Evolutionary conservation across 768 basidiomycete species (phyloP).

Genomic region (Calocybe indica): DNA sequence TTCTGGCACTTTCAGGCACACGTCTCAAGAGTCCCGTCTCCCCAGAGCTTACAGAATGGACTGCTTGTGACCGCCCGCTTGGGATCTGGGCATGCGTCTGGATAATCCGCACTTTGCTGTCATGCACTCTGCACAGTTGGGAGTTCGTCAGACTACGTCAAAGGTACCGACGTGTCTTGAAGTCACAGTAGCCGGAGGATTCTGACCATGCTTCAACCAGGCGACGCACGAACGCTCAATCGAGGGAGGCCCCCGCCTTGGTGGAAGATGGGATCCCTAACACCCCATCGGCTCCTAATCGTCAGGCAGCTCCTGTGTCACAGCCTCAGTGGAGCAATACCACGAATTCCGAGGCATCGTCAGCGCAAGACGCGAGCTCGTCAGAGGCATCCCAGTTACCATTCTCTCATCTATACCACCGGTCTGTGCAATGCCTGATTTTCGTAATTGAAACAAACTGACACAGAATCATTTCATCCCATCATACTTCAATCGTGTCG

Average conservation of each 20-base stretch:
- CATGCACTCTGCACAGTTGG: constrained; percentile 49
- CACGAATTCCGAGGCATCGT: too few species aligned
- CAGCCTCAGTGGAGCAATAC: too few species aligned
- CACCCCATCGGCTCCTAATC: too few species aligned
- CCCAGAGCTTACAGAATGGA: constrained; percentile 44
- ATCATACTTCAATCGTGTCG: neutral
- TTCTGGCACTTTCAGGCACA: constrained; percentile 43
- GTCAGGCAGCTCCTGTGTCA: too few species aligned
- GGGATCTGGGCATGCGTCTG: constrained; percentile 66
- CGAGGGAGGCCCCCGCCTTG: too few species aligned
- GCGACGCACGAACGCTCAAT: too few species aligned
- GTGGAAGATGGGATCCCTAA: too few species aligned
- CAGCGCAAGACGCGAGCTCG: too few species aligned
- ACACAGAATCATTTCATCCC: constrained; percentile 14
- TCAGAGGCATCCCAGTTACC: constrained; percentile 3
- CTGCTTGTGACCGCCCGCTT: constrained; percentile 57
- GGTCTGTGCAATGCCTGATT: constrained; percentile 25
- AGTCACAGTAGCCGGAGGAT: neutral
- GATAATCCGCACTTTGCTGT: constrained; percentile 47
- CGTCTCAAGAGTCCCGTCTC: constrained; percentile 39
- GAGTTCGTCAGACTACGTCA: constrained; percentile 36
- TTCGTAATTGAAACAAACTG: neutral
- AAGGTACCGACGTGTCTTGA: constrained; percentile 14
- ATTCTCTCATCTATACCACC: constrained; percentile 27
- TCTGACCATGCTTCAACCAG: neutral